Evolutionary conservation across 345 rosid species (phyloP), one percentile per base, ranked within the genome.

Genomic region (Geranium brycei): DNA sequence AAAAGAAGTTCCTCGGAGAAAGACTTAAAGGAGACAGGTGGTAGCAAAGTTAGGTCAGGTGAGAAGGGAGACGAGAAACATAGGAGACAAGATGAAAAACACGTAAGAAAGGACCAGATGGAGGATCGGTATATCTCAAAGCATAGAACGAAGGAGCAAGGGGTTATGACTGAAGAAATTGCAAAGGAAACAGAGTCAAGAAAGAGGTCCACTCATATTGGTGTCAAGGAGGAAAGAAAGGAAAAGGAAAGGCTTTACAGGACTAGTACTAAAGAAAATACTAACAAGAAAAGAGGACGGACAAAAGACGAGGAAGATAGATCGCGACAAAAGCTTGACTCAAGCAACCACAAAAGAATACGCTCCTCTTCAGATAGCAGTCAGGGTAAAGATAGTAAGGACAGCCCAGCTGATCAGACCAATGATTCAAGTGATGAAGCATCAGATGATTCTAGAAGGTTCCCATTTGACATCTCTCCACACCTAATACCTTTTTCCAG

Each of bases 391-490:
- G 71, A 64, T 71, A 78, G 77, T 68, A 87, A 78, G 75, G 86
- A 84, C 18, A 67, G 62, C 58, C 66, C 69, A 4, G 56, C 57
- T 32, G 60, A 65, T 65, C 80, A 40, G 53, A 68, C 65, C 59
- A 77, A 68, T 70, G 79, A 65, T 69, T 83, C 91, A 19, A 81
- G 79, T 64, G 82, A 85, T 71, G 91, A 81, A 70, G 72, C 79
- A 61, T 91, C 96, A 66, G 81, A 88, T 67, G 87, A 82, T 76
- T 85, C 97, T 62, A 78, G 67, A 71, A 85, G 99, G 99, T 90
- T 69, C 17, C 40, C 31, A 41, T 38, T 51, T 31, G 63, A 69
- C 31, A 65, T 51, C 11, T 62, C 58, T 67, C n/a, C 23, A 55
- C 69, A 69, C 53, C 18, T 65, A 59, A 63, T 56, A 67, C 38